Evolutionary conservation across 2,329 filamentous ascomycete genomes (phyloP).

Genomic region (Trichoderma arundinaceum): DNA sequence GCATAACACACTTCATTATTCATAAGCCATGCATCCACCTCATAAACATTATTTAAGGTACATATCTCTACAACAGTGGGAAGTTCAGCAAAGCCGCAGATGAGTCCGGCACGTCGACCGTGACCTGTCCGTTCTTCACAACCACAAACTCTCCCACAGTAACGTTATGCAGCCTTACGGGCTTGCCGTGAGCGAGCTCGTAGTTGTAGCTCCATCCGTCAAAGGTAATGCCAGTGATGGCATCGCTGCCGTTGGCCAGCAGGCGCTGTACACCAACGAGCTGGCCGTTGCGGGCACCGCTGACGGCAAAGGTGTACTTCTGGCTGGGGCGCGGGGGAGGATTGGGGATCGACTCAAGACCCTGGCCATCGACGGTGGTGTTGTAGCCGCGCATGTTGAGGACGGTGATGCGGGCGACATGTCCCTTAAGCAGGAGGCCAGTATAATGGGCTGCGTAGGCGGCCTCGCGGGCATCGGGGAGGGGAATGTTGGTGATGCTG

Average conservation of each 20-base stretch:
- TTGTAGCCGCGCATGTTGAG: constrained; percentile 67
- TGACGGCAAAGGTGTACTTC: constrained; percentile 50
- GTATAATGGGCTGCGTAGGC: constrained; percentile 57
- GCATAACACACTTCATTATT: constrained; percentile 15
- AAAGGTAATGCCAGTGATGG: constrained; percentile 65
- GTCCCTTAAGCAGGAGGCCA: constrained; percentile 48
- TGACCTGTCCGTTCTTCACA: constrained; percentile 46
- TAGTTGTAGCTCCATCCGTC: constrained; percentile 67
- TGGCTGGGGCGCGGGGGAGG: constrained; percentile 41
- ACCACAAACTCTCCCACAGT: constrained; percentile 55
- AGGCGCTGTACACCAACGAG: constrained; percentile 54
- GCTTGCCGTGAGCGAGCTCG: constrained; percentile 60
- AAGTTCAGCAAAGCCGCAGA: constrained; percentile 50
- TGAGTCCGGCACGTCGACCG: constrained; percentile 50
- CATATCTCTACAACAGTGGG: not conserved
- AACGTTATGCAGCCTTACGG: constrained; percentile 60
- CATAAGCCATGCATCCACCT: constrained; percentile 10
- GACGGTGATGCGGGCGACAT: constrained; percentile 56
- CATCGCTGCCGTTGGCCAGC: constrained; percentile 67
- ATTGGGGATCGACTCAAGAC: constrained; percentile 36
- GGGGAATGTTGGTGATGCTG: constrained; percentile 55
- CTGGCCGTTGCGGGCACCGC: constrained; percentile 41
- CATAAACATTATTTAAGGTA: not conserved
- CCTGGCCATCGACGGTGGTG: constrained; percentile 55
- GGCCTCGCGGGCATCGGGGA: constrained; percentile 49